phyloP scores from a whole-genome alignment of 768 basidiomycete genomes.

The Xerocomellus intermedius region DNA sequence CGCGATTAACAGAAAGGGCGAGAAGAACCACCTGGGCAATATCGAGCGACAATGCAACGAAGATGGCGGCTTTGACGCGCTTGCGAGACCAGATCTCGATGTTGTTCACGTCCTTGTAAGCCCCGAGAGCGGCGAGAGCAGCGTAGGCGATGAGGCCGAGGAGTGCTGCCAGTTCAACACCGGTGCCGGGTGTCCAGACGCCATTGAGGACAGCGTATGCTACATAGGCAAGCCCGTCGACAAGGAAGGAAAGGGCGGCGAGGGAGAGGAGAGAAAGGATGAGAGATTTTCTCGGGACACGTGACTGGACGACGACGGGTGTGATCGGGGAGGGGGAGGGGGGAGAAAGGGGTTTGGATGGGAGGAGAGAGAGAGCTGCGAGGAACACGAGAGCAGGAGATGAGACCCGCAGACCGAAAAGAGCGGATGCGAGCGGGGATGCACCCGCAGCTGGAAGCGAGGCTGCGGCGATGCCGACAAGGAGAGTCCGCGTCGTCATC shows the following conservation, averaged over 20 bases:
- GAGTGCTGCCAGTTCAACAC: conserved; percentile 65
- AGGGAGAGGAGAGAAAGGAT: conserved; percentile 74
- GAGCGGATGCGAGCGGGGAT: conserved; percentile 32
- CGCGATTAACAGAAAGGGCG: conserved; percentile 39
- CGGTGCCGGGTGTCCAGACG: conserved; percentile 61
- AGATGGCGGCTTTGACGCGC: conserved; percentile 54
- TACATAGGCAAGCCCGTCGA: conserved; percentile 75
- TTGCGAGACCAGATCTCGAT: conserved; percentile 64
- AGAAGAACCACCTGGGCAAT: conserved; percentile 57
- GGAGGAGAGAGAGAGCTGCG: conserved; percentile 58
- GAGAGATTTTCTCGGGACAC: conserved; percentile 69
- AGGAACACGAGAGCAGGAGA: conserved; percentile 69
- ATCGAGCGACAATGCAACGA: conserved; percentile 57
- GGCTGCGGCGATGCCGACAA: conserved; percentile 22
- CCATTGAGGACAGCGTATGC: conserved; percentile 62
- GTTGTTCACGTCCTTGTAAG: conserved; percentile 76
- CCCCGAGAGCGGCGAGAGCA: conserved; percentile 70
- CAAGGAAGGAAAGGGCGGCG: conserved; percentile 66
- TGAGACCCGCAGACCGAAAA: conserved; percentile 59
- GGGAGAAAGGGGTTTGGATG: conserved; percentile 45
- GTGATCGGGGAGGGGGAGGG: conserved; percentile 61
- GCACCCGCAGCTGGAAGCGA: conserved; percentile 23
- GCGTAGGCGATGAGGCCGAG: conserved; percentile 68
- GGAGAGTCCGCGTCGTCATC: conserved; percentile 25
- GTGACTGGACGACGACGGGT: conserved; percentile 69